A percentile compares a stretch with the other conserved stretches of the same genome.
Conservation (phyloP, 2,329 filamentous ascomycete species). For the Lachnellula willkommii region DNA sequence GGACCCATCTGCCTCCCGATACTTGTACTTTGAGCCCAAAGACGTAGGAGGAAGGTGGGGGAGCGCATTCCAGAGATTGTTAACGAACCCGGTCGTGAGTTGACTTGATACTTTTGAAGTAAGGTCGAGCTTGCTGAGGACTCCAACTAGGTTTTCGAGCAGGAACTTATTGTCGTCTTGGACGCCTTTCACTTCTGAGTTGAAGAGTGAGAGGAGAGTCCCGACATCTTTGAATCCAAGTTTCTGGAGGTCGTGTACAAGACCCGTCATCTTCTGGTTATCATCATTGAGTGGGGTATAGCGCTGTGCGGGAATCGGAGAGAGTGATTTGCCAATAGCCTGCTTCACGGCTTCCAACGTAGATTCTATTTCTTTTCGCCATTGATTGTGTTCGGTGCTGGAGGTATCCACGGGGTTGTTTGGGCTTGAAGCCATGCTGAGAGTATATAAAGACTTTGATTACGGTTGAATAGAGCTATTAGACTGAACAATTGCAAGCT, state of each 20-base stretch:
- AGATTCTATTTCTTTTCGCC: conserved; percentile 32
- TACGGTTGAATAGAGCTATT: background rate
- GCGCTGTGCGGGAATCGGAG: conserved; percentile 35
- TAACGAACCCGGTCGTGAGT: conserved; percentile 63
- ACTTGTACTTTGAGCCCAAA: conserved; percentile 56
- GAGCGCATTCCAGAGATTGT: conserved; percentile 64
- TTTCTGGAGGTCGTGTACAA: conserved; percentile 40
- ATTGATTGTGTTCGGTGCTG: conserved; percentile 14
- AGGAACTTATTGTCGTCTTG: conserved; percentile 72
- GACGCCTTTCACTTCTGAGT: conserved; percentile 57
- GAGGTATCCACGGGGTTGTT: conserved; percentile 11
- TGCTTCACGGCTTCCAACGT: conserved; percentile 35
- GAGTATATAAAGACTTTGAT: background rate
- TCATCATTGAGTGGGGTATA: conserved; percentile 32
- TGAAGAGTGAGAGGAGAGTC: conserved; percentile 57
- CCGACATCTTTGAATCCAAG: conserved; percentile 45
- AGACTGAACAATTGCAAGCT: too few species aligned
- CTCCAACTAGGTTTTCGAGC: conserved; percentile 62
- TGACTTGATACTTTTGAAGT: conserved; percentile 25
- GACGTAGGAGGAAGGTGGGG: conserved; percentile 68
- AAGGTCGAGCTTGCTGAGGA: conserved; percentile 27
- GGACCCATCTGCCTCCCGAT: conserved; percentile 63
- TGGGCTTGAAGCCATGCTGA: background rate
- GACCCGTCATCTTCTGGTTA: conserved; percentile 28
- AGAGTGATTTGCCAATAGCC: conserved; percentile 36